Evolutionary conservation across 495 filamentous ascomycete genomes (phyloP).

Genomic region (Penicillium herquei): DNA sequence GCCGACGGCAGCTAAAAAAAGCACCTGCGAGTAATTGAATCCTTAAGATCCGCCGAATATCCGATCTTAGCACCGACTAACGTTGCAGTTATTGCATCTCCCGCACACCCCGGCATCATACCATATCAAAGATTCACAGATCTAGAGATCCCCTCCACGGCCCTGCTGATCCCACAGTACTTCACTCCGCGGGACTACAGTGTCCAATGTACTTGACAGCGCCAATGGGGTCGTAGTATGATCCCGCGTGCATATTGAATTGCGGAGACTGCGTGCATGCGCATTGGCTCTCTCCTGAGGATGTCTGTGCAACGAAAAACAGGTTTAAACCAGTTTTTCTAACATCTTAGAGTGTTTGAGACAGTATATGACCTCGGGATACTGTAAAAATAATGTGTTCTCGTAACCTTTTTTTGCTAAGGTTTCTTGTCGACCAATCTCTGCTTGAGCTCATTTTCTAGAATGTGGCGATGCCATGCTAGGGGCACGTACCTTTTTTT

Average conservation of each 20-base stretch:
- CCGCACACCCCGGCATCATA: not conserved
- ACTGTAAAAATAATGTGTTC: not conserved
- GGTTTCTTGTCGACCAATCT: not conserved
- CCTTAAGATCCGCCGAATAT: not conserved
- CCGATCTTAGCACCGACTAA: not conserved
- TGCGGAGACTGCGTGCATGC: conserved; percentile 1
- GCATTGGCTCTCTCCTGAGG: not conserved
- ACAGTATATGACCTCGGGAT: not conserved
- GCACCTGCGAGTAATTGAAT: not conserved
- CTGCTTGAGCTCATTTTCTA: not conserved
- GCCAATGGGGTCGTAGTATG: not conserved
- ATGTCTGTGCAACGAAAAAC: conserved; percentile 2
- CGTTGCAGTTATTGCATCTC: not conserved
- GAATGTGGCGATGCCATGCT: not conserved
- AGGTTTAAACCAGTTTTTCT: not conserved
- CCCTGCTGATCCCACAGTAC: not conserved
- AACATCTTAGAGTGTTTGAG: not conserved
- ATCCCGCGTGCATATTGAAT: not conserved
- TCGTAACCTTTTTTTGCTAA: not conserved
- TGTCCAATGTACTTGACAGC: not conserved
- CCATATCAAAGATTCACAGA: not conserved
- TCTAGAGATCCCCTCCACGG: not conserved
- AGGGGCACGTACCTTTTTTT: not conserved
- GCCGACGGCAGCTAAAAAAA: not conserved
- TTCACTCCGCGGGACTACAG: not conserved